Evolutionary conservation across 129 eudicot species (phyloP).

Genomic region (Solidago caesia): DNA sequence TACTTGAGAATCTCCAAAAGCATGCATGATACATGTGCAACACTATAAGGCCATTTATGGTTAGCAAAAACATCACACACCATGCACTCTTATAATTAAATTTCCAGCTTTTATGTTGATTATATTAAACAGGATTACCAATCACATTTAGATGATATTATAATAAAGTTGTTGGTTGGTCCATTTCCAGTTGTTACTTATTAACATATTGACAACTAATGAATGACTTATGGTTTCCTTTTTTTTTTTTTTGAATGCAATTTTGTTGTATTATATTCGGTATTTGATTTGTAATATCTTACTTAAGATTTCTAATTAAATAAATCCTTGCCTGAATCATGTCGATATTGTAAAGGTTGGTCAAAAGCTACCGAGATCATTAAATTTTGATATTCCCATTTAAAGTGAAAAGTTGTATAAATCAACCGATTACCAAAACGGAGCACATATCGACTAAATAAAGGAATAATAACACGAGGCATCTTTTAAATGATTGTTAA

Average conservation of each 20-base stretch:
- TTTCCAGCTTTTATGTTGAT: slow-evolving; percentile 6
- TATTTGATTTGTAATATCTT: background rate
- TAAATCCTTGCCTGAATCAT: background rate
- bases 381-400: no score
- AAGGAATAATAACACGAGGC: no score
- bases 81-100: background rate
- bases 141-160: slow-evolving; percentile 10
- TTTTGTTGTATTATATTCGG: background rate
- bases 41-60: background rate
- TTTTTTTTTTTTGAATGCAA: background rate
- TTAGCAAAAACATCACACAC: background rate
- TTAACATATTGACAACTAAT: background rate
- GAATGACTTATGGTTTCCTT: background rate
- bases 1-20: background rate
- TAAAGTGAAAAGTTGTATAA: no score
- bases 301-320: background rate
- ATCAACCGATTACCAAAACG: no score
- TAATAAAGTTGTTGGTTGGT: slow-evolving; percentile 17
- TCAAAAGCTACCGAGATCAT: background rate
- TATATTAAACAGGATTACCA: background rate
- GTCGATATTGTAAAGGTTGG: slow-evolving; percentile 1
- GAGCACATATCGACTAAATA: no score
- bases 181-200: slow-evolving; percentile 14
- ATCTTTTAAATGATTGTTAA: no score
- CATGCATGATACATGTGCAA: background rate